phyloP scores from a whole-genome alignment of 73 alveolate genomes.

The Loxodes magnus region DNA sequence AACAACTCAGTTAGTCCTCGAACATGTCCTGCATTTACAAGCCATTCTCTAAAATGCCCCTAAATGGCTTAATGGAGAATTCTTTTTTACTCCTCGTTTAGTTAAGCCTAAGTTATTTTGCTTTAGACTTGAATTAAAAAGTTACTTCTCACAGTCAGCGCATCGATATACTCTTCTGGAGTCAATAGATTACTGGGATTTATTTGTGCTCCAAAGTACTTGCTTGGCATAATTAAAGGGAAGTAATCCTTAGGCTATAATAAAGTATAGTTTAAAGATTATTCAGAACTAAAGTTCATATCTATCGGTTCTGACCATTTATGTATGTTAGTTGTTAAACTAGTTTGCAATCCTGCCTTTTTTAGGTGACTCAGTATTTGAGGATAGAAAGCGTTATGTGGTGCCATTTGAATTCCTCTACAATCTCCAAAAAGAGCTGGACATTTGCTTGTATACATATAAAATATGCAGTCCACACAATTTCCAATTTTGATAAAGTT shows the following conservation, averaged over 20 bases:
- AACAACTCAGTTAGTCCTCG: conserved; percentile 71
- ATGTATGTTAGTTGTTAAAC: conserved; percentile 32
- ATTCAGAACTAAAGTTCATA: conserved; percentile 21
- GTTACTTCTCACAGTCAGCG: conserved; percentile 48
- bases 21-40: conserved; percentile 52
- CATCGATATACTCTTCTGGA: conserved; percentile 66
- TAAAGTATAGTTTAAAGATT: conserved; percentile 8
- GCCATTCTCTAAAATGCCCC: conserved; percentile 90
- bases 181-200: conserved; percentile 56
- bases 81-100: conserved; percentile 71
- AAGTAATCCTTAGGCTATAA: conserved; percentile 40
- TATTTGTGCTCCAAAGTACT: conserved; percentile 41
- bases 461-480: conserved; percentile 70
- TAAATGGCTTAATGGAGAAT: conserved; percentile 84
- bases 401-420: conserved; percentile 73
- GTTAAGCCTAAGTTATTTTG: conserved; percentile 54
- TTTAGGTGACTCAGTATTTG: conserved; percentile 50
- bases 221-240: conserved; percentile 37
- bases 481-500: conserved; percentile 69
- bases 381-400: conserved; percentile 68
- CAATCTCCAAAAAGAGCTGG: conserved; percentile 86
- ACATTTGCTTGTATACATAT: conserved; percentile 46
- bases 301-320: conserved; percentile 54
- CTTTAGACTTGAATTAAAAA: conserved; percentile 54
- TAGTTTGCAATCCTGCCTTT: conserved; percentile 39